These are phyloP conservation scores for Cladosporium sphaerospermum DNA, from an alignment of 2,329 filamentous ascomycete genomes.

Conservation along the genomic window DNA sequence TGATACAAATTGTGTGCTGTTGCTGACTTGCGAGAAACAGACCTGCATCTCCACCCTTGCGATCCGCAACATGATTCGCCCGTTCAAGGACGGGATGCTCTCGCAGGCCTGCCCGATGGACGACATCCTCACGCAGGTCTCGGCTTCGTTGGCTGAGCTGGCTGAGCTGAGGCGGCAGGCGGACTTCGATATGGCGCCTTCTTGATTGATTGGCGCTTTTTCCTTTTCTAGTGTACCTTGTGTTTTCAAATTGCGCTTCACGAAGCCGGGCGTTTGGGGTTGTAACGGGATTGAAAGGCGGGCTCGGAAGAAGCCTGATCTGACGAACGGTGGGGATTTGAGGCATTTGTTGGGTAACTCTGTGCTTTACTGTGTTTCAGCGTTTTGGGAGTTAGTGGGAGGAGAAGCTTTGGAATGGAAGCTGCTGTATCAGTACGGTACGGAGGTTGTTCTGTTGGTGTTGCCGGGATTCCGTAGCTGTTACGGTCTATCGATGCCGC, in stretches of 20 bases:
- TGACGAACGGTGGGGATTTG: too few relatives aligned
- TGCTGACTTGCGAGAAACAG: constrained; percentile 38
- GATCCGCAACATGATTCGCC: constrained; percentile 71
- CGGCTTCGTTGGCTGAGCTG: constrained; percentile 58
- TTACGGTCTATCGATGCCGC: too few relatives aligned
- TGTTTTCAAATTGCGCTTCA: background rate
- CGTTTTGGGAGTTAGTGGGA: too few relatives aligned
- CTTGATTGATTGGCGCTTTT: background rate
- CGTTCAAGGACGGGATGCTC: constrained; percentile 61
- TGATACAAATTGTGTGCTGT: background rate
- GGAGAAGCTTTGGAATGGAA: too few relatives aligned
- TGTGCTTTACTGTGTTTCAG: too few relatives aligned
- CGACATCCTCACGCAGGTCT: constrained; percentile 59
- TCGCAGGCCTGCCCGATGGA: constrained; percentile 73
- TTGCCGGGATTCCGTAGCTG: too few relatives aligned
- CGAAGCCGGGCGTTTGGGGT: constrained; percentile 4
- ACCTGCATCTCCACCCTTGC: constrained; percentile 73
- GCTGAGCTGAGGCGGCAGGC: constrained; percentile 47
- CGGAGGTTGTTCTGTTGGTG: too few relatives aligned
- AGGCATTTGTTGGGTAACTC: too few relatives aligned
- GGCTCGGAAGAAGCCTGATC: too few relatives aligned
- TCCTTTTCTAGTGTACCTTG: background rate
- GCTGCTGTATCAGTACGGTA: too few relatives aligned
- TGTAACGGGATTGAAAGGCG: too few relatives aligned
- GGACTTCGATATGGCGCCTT: constrained; percentile 15